Conservation (phyloP, 805 yeast species). For the Kluyveromyces dobzhanskii region DNA sequence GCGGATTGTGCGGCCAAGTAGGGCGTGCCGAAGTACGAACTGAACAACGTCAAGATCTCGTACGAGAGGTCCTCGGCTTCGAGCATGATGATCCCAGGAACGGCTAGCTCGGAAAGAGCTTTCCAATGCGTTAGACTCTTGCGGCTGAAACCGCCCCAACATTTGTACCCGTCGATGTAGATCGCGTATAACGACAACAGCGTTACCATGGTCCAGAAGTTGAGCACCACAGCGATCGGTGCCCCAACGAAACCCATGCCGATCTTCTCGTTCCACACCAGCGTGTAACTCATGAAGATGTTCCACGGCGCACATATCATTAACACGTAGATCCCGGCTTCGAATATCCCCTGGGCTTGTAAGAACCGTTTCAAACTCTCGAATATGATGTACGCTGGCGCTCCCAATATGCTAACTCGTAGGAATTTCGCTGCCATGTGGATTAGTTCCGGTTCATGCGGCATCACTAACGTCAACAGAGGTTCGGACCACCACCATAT, state of each 20-base stretch:
- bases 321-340: slow-evolving; percentile 70
- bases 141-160: slow-evolving; percentile 58
- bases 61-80: slow-evolving; percentile 72
- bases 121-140: slow-evolving; percentile 49
- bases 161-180: slow-evolving; percentile 53
- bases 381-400: slow-evolving; percentile 71
- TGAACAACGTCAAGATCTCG: slow-evolving; percentile 60
- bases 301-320: slow-evolving; percentile 63
- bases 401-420: slow-evolving; percentile 52
- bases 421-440: slow-evolving; percentile 50
- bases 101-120: slow-evolving; percentile 49
- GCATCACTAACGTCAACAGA: slow-evolving; percentile 29
- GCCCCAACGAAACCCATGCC: slow-evolving; percentile 81
- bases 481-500: slow-evolving; percentile 58
- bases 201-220: slow-evolving; percentile 63
- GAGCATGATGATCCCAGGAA: slow-evolving; percentile 73
- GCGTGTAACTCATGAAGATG: slow-evolving; percentile 52
- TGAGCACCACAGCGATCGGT: slow-evolving; percentile 63
- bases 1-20: slow-evolving; percentile 71
- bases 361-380: slow-evolving; percentile 75
- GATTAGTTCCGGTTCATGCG: slow-evolving; percentile 51
- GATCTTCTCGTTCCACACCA: slow-evolving; percentile 61
- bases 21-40: slow-evolving; percentile 62
- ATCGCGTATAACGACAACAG: slow-evolving; percentile 47
- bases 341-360: slow-evolving; percentile 82